Percentiles rank a stretch among this genome's conserved stretches.
Evolutionary conservation across 2,329 filamentous ascomycete species (phyloP).

Genomic region (Colletotrichum sp.): DNA sequence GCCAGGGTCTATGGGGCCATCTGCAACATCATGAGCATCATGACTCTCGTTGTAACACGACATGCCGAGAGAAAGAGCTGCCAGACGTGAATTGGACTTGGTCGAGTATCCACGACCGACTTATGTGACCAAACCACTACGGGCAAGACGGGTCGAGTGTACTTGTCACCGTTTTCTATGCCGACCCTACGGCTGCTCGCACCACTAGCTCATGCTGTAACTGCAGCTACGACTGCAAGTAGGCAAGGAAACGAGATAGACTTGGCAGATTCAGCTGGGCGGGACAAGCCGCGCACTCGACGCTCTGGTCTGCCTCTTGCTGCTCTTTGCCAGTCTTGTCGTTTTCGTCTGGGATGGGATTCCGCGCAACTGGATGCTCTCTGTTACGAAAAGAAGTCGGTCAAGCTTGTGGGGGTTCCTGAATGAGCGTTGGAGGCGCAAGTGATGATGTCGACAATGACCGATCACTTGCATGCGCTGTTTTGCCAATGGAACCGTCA

Average conservation of each 20-base stretch:
- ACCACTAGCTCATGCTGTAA: not conserved
- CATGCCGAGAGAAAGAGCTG: not conserved
- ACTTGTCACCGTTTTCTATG: not conserved
- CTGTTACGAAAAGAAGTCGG: not conserved
- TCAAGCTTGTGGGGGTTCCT: constrained; percentile 3
- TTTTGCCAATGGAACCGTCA: not conserved
- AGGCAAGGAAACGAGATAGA: not conserved
- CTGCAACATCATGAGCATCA: not conserved
- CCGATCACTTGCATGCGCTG: not conserved
- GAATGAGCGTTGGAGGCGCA: constrained; percentile 2
- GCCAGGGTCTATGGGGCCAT: not conserved
- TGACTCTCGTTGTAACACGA: not conserved
- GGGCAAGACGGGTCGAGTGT: not conserved
- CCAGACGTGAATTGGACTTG: not conserved
- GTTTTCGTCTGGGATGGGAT: constrained; percentile 4
- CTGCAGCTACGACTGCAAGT: not conserved
- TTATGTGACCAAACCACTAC: not conserved
- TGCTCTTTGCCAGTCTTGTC: not conserved
- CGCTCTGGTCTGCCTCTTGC: not conserved
- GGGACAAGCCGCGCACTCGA: not conserved
- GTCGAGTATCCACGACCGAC: not conserved
- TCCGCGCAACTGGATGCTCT: not conserved
- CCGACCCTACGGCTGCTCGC: not conserved
- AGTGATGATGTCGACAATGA: constrained; percentile 22
- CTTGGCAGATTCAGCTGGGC: not conserved